Evolutionary conservation across 2,329 filamentous ascomycete species (phyloP), one percentile per base, ranked within the genome.

Genomic region (Ophiostoma novo-ulmi): DNA sequence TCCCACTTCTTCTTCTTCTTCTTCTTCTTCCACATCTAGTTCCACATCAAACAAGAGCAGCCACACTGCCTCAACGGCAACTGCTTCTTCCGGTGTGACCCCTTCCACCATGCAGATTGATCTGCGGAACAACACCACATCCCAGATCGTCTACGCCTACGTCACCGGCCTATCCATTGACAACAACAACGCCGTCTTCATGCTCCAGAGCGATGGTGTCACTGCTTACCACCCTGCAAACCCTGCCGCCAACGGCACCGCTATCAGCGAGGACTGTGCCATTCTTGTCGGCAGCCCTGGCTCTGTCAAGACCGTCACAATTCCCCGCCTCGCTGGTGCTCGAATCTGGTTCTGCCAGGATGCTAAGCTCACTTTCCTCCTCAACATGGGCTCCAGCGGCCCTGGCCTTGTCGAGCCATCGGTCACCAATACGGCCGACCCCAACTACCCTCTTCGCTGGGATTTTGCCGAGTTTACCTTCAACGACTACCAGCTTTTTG

Each of bases 371-470:
- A 87, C 83, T 0, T 94, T 94, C 79, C 81, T 87, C 14, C 78
- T 93, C 69, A 94, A 94, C 78, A 89, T 87, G 3, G 75, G 75
- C 31, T 26, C 44, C 36, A 88, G 87, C 20, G 74, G 75, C 17
- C 88, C 91, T 7, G 89, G 87, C 1, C 82, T 94, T 17, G 91
- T 93, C 63, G 91, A 93, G 79, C 91, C 91, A 0, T 89, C 88
- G 11, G 87, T 89, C 36, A 89, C 86, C 41, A 93, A 93, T 78
- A 78, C 82, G 0, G 78, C 83, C 0, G 89, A 92, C 75, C 79
- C 83, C 1, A 91, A 91, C 77, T 87, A 88, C 76, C 80, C 84
- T 48, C 79, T 85, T 65, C 79, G 82, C 71, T 92, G 89, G 89
- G 85, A 83, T 38, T 92, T 91, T 76, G 87, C 84, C 80, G 89